Evolutionary conservation across 2,329 filamentous ascomycete genomes (phyloP).

Genomic region (Hypoxylon sp.): DNA sequence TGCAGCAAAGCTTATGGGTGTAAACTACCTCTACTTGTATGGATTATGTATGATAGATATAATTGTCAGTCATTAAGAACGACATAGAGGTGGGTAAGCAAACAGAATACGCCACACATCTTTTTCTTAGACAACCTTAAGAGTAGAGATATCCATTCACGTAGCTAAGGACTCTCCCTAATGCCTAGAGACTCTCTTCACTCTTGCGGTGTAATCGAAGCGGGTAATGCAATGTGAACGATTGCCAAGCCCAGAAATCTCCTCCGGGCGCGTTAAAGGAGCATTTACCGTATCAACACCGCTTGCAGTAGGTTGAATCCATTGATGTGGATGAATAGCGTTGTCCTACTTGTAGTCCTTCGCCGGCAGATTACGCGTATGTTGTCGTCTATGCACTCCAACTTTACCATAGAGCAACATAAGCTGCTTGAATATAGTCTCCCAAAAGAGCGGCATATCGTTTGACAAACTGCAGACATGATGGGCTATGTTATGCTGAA

Average conservation of each 20-base stretch:
- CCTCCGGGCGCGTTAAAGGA: neutral
- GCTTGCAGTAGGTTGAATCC: neutral
- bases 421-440: conserved; percentile 10
- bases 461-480: neutral
- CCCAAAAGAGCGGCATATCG: neutral
- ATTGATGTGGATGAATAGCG: neutral
- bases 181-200: neutral
- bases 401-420: neutral
- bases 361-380: neutral
- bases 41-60: conserved; percentile 1
- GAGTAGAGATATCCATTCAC: neutral
- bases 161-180: neutral
- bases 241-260: neutral
- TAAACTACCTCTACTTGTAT: neutral
- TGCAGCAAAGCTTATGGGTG: neutral
- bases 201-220: neutral
- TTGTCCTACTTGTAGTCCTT: neutral
- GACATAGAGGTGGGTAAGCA: neutral
- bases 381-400: neutral
- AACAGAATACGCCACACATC: neutral
- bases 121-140: neutral
- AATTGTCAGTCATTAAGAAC: neutral
- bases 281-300: neutral
- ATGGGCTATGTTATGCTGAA: neutral
- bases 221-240: neutral